phyloP scores from a whole-genome alignment of 768 basidiomycete species.

The Boletales sp. region DNA sequence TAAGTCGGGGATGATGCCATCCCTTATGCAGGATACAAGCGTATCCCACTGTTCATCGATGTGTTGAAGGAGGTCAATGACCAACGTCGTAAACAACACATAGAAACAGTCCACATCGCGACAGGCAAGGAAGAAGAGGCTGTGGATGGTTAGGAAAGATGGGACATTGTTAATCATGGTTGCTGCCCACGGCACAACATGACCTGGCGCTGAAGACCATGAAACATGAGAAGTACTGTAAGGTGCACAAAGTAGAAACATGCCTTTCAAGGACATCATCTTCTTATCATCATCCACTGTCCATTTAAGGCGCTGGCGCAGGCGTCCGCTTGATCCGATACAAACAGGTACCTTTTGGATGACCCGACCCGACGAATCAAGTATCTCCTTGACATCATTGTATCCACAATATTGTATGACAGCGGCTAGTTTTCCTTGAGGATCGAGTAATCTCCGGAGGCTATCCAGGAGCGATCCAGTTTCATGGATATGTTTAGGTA shows the following conservation, averaged over 20 bases:
- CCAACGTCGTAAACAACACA: slow-evolving; percentile 3
- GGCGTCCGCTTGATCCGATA: background rate
- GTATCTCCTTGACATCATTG: background rate
- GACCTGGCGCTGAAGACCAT: slow-evolving; percentile 5
- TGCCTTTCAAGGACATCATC: background rate
- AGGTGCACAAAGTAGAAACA: background rate
- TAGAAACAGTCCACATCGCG: background rate
- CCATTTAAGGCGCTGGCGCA: slow-evolving; percentile 8
- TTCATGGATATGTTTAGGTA: background rate
- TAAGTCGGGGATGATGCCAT: too few relatives aligned
- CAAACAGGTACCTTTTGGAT: slow-evolving; percentile 8
- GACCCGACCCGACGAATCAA: background rate
- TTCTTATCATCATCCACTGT: slow-evolving; percentile 9
- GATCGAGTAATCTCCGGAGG: background rate
- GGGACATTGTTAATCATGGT: slow-evolving; percentile 10
- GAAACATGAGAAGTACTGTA: background rate
- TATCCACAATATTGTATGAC: background rate
- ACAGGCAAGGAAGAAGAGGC: slow-evolving; percentile 15
- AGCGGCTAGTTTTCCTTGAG: background rate
- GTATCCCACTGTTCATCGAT: slow-evolving; percentile 16
- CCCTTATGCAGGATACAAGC: slow-evolving; percentile 2
- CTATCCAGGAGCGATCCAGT: background rate
- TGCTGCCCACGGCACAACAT: slow-evolving; percentile 14
- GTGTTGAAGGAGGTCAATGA: slow-evolving; percentile 10
- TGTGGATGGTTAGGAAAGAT: slow-evolving; percentile 19